These are phyloP conservation scores for Penicillium herquei DNA, from an alignment of 495 filamentous ascomycete species.

Conservation along the genomic window DNA sequence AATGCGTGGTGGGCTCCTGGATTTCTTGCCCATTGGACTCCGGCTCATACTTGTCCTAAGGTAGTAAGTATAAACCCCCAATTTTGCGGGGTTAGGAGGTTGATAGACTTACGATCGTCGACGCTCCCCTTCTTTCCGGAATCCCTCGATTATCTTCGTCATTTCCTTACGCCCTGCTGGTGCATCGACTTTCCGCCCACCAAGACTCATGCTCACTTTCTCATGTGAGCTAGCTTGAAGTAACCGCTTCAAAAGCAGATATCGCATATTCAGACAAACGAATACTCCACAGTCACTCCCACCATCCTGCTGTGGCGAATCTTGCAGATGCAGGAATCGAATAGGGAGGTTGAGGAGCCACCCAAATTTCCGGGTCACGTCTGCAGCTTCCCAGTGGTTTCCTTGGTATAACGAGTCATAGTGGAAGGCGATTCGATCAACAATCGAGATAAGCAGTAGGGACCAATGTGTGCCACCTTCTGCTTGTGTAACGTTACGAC, in stretches of 20 bases:
- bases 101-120: constrained; percentile 69
- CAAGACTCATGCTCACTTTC: constrained; percentile 93
- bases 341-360: constrained; percentile 62
- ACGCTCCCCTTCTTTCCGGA: constrained; percentile 78
- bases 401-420: constrained; percentile 85
- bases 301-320: constrained; percentile 90
- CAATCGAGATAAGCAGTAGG: constrained; percentile 80
- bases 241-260: constrained; percentile 81
- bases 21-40: constrained; percentile 38
- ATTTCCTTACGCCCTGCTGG: constrained; percentile 78
- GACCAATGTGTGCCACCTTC: constrained; percentile 97
- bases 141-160: constrained; percentile 75
- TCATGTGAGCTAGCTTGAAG: constrained; percentile 69
- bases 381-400: constrained; percentile 70
- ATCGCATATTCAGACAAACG: constrained; percentile 90
- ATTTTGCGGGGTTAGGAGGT: no score
- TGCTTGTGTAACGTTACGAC: constrained; percentile 65
- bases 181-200: constrained; percentile 75
- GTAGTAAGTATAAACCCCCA: not conserved
- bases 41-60: constrained; percentile 30
- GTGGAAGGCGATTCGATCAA: constrained; percentile 92
- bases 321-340: constrained; percentile 71
- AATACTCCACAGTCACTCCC: constrained; percentile 93
- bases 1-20: constrained; percentile 45
- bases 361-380: constrained; percentile 60